Conservation (phyloP, 305 asterid species). For the Fraxinus platypoda region DNA sequence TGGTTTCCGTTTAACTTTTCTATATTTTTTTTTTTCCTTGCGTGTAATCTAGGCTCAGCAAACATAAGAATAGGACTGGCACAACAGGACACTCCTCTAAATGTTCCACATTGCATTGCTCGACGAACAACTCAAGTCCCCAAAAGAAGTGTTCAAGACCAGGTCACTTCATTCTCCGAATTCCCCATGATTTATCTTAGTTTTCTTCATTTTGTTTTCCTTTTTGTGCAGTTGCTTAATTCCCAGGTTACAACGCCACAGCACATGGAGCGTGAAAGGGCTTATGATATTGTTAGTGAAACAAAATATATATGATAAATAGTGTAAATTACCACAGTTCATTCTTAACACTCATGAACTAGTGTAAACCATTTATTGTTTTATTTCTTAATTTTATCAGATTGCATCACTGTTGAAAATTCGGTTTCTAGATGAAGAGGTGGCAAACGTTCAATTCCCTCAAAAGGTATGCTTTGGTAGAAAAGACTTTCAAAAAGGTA, state of each 20-base stretch:
- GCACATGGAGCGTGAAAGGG: conserved; percentile 94
- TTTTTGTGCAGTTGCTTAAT: conserved; percentile 66
- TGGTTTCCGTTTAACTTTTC: neutral
- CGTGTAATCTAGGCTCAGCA: conserved; percentile 63
- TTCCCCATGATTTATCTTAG: neutral
- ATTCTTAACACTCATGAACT: neutral
- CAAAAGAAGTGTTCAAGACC: conserved; percentile 76
- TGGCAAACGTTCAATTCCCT: conserved; percentile 52
- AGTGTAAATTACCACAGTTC: conserved; percentile 8
- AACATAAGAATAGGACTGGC: conserved; percentile 87
- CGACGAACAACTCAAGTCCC: conserved; percentile 73
- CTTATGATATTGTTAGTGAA: conserved; percentile 85
- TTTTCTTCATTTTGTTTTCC: neutral
- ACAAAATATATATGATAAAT: neutral
- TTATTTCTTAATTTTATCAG: conserved; percentile 38
- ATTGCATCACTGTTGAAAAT: conserved; percentile 89
- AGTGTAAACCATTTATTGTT: neutral
- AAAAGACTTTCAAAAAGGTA: neutral
- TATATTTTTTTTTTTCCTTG: neutral
- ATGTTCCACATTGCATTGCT: conserved; percentile 86
- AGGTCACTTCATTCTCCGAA: conserved; percentile 37
- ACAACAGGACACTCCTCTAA: conserved; percentile 69
- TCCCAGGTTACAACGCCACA: conserved; percentile 90
- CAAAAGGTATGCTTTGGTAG: conserved; percentile 54
- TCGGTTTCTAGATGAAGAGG: conserved; percentile 83